Base-by-base conservation (phyloP, 2,329 filamentous ascomycete genomes). In the Setomelanomma holmii region DNA sequence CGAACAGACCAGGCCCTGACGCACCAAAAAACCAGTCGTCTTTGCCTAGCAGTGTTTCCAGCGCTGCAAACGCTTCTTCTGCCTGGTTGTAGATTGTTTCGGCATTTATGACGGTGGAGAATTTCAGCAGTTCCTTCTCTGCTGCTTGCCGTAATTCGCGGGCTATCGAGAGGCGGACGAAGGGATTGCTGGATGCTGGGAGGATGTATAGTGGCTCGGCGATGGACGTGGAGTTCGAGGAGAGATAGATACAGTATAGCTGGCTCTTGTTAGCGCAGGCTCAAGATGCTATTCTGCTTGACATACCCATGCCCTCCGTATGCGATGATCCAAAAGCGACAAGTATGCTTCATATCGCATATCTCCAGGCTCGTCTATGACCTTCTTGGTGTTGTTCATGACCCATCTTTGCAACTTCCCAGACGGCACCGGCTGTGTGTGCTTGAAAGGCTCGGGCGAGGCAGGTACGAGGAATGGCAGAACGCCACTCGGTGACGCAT, bases 401-500 rank as follows among this genome's bases (percentile, higher is more conserved):
- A 82, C 83, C 82, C 90, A 96, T 72, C 84, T 84, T 55, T 87
- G 83, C 42, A 96, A 79, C 64, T 87, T 89, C 60, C 79, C 84
- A 2, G 88, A 85, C 0, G 85, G 76, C 4, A 93, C 68, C 6
- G 76, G 68, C 45, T 76, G 74, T 22, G 74, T 58, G 43, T 76
- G 74, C 24, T 71, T 78, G 45, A 60, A 62, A 6, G 53, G 47
- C 1, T 67, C 63, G 2, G 58, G 50, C 5, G 61, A 59, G 3
- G 61, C 55, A 8, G 90, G 88, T 7, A 93, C 82, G 38, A 99
- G 82, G 76, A 96, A 98, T 0, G 95, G 95, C 12, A 98, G 82
- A n/a, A 87, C 82, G 51, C 93, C 93, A 19, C 88, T 89, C 0
- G 93, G 93, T 2, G 93, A 96, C 45, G 93, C 92, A 79, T 98